Evolutionary conservation across 2,329 filamentous ascomycete genomes (phyloP).

Genomic region (Phaeophleospora eucalypticola): DNA sequence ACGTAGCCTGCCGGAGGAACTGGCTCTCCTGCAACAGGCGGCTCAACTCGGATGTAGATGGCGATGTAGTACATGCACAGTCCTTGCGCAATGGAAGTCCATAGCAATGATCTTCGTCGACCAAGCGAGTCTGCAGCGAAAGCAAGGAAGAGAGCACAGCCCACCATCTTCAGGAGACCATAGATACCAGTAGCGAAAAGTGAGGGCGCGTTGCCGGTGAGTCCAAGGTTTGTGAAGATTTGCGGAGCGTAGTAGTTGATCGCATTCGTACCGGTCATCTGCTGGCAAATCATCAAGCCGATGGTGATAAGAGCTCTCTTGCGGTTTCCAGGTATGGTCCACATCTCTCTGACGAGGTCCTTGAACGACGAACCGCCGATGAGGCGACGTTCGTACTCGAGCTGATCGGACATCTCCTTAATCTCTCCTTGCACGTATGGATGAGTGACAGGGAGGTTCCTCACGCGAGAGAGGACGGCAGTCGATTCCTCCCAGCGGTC

Average conservation of each 20-base stretch:
- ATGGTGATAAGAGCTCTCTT: constrained; percentile 55
- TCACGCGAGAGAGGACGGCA: constrained; percentile 53
- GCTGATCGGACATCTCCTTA: constrained; percentile 55
- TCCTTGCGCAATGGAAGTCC: constrained; percentile 48
- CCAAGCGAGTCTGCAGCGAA: constrained; percentile 36
- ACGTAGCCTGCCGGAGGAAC: constrained; percentile 65
- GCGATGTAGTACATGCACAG: constrained; percentile 64
- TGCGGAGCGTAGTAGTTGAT: constrained; percentile 16
- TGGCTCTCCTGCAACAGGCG: constrained; percentile 49
- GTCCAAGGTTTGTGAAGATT: constrained; percentile 22
- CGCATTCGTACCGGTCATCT: constrained; percentile 64
- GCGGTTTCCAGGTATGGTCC: constrained; percentile 12
- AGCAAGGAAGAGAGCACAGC: constrained; percentile 19
- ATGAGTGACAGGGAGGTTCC: constrained; percentile 60
- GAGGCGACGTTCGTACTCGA: constrained; percentile 58
- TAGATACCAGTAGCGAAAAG: constrained; percentile 26
- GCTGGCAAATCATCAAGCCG: constrained; percentile 63
- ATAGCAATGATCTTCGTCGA: constrained; percentile 52
- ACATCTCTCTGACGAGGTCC: constrained; percentile 51
- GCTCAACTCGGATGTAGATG: constrained; percentile 61
- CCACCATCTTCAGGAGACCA: constrained; percentile 22
- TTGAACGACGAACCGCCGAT: constrained; percentile 45
- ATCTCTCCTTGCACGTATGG: constrained; percentile 50
- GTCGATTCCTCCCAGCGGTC: constrained; percentile 59
- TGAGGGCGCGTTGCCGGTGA: constrained; percentile 19